Conservation (phyloP, 2,329 filamentous ascomycete genomes). For the Trichoderma arundinaceum region DNA sequence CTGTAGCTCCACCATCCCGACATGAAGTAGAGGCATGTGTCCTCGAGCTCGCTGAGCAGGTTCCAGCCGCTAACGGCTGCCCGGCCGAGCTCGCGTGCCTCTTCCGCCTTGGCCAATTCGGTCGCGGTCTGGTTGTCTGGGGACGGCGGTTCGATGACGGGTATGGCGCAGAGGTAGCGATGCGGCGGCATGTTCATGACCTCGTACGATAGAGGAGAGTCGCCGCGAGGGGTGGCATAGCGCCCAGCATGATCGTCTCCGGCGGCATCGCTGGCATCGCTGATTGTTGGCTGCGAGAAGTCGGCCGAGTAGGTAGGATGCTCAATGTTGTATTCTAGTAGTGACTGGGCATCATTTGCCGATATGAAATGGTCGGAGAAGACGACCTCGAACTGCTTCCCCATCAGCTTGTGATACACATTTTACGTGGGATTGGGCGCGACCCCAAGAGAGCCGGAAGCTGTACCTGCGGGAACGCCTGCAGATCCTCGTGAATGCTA, state of each 20-base stretch:
- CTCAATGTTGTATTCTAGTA: slow-evolving; percentile 54
- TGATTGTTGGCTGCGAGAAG: slow-evolving; percentile 49
- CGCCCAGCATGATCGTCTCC: slow-evolving; percentile 42
- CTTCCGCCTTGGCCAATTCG: slow-evolving; percentile 71
- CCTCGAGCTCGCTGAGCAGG: slow-evolving; percentile 76
- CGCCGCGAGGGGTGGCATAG: not conserved
- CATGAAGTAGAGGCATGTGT: slow-evolving; percentile 81
- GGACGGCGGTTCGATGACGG: slow-evolving; percentile 64
- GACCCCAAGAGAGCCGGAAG: not conserved
- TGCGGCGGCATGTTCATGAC: slow-evolving; percentile 72
- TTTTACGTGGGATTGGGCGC: no score
- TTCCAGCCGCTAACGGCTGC: slow-evolving; percentile 81
- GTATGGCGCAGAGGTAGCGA: slow-evolving; percentile 84
- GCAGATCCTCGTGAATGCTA: slow-evolving; percentile 85
- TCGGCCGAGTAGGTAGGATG: slow-evolving; percentile 50
- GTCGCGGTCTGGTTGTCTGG: slow-evolving; percentile 69
- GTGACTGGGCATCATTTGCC: slow-evolving; percentile 69
- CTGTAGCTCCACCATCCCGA: slow-evolving; percentile 96
- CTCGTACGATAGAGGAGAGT: slow-evolving; percentile 64
- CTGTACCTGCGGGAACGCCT: slow-evolving; percentile 82
- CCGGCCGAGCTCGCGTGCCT: slow-evolving; percentile 78
- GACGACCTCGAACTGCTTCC: slow-evolving; percentile 73
- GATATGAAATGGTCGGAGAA: slow-evolving; percentile 76
- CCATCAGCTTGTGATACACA: not conserved
- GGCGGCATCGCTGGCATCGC: slow-evolving; percentile 38